These are phyloP conservation scores for Arthroderma uncinatum DNA, from an alignment of 2,329 filamentous ascomycete genomes.

Conservation along the genomic window DNA sequence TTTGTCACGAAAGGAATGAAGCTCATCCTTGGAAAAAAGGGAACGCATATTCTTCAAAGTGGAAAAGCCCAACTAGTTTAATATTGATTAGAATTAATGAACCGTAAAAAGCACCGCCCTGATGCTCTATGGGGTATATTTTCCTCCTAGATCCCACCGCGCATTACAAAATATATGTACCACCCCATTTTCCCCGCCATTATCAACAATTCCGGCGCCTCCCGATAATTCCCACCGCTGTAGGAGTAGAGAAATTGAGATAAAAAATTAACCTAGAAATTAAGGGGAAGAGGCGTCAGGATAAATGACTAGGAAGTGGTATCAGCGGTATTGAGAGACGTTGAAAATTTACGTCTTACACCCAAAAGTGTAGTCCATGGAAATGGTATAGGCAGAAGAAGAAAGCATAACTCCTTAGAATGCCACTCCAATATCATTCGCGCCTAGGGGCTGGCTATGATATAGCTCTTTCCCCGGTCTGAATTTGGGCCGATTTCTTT, in stretches of 20 bases:
- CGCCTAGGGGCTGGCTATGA: slow-evolving; percentile 6
- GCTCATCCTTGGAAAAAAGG: too few species aligned
- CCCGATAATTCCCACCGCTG: not conserved
- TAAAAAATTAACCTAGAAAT: not conserved
- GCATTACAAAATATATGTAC: not conserved
- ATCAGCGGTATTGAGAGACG: not conserved
- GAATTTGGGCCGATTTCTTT: slow-evolving; percentile 15
- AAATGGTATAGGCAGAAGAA: not conserved
- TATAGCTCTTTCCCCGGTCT: not conserved
- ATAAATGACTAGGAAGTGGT: not conserved
- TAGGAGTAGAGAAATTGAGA: not conserved
- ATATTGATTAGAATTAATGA: not conserved
- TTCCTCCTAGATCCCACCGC: not conserved
- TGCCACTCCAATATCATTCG: slow-evolving; percentile 22
- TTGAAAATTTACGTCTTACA: not conserved
- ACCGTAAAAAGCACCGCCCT: not conserved
- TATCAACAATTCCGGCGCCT: not conserved
- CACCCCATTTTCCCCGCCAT: not conserved
- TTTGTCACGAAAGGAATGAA: too few species aligned
- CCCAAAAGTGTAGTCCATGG: not conserved
- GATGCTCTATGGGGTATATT: slow-evolving; percentile 2
- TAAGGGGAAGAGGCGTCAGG: not conserved
- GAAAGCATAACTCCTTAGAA: slow-evolving; percentile 17
- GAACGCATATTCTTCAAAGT: not conserved
- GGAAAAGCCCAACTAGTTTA: not conserved